phyloP scores from a whole-genome alignment of 306 rosid genomes.

The Hippophae tibetana region DNA sequence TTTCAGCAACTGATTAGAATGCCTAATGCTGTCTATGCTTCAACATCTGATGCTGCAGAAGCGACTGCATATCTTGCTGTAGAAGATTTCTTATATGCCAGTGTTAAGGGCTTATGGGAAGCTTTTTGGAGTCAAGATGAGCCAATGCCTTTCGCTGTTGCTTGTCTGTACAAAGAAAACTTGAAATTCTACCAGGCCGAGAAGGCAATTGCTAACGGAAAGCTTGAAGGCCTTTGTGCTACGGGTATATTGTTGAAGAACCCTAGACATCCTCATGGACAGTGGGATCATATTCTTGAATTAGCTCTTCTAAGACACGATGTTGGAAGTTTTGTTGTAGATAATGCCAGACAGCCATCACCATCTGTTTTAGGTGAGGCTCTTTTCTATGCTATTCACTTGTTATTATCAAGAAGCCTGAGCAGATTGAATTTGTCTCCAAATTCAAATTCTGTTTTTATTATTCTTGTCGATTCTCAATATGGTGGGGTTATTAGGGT shows the following conservation, averaged over 20 bases:
- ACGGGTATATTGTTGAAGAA: constrained; percentile 72
- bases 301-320: constrained; percentile 75
- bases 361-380: constrained; percentile 70
- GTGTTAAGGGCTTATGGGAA: constrained; percentile 92
- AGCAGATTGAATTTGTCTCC: constrained; percentile 55
- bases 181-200: constrained; percentile 86
- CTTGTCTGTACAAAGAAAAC: constrained; percentile 60
- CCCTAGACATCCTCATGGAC: constrained; percentile 81
- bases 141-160: constrained; percentile 85
- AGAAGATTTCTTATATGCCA: constrained; percentile 92
- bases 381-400: constrained; percentile 69
- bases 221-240: constrained; percentile 77
- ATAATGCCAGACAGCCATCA: constrained; percentile 50
- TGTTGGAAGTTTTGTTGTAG: constrained; percentile 45
- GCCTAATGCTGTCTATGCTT: constrained; percentile 77
- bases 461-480: constrained; percentile 79
- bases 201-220: constrained; percentile 75
- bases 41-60: constrained; percentile 76
- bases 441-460: constrained; percentile 56
- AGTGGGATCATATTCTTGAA: constrained; percentile 87
- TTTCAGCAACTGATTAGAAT: constrained; percentile 94
- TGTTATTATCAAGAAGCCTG: constrained; percentile 76
- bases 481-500: constrained; percentile 91
- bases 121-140: constrained; percentile 91
- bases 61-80: constrained; percentile 82